Base-by-base conservation (phyloP, 1,284 basidiomycete species). In the Golubevia pallescens region DNA sequence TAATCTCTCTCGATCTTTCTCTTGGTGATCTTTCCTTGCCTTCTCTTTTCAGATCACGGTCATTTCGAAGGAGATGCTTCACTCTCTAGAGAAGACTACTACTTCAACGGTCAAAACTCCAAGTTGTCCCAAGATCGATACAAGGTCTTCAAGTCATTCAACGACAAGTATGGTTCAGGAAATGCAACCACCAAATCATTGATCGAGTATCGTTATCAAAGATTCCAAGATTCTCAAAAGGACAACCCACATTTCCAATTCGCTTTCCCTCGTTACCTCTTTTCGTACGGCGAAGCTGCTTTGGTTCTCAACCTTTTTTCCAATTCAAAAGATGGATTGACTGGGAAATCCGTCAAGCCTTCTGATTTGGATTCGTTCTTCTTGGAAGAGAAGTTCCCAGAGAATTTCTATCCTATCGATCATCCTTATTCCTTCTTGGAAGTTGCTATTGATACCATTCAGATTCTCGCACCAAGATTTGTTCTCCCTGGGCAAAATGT, bases 31-130 rank as follows among this genome's bases (percentile, higher is more conserved):
- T n/a, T n/a, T n/a, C n/a, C n/a, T n/a, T n/a, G n/a, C 10, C 34
- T 38, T 10, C 5, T 38, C 34, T 38, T 10, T 10, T 5, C 3
- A 38, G 34, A 38, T 10, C 34, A 38, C 34, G 10, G 10, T 38
- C 57, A 58, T 20, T 58, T 58, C 48, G 57, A 58, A 58, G 57
- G 57, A 28, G 57, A 58, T 42, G 57, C 57, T n/a, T 58, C 57
- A 16, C 24, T 58, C 7, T 34, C 57, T 8, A 28, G 57, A 20
- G 16, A 28, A 7, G 57, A 58, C 57, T 19, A 19, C 1, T 58
- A 58, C 57, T 24, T 19, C 20, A 58, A n/a, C 24, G 57, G 57
- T 16, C 28, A 28, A n/a, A 58, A 58, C 24, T 58, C 32, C 16
- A n/a, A 19, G 57, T 58, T 58, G n/a, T 8, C 32, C 14, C 28